Evolutionary conservation across 352 stramenopile species (phyloP).

Genomic region (Pythium apleroticum): DNA sequence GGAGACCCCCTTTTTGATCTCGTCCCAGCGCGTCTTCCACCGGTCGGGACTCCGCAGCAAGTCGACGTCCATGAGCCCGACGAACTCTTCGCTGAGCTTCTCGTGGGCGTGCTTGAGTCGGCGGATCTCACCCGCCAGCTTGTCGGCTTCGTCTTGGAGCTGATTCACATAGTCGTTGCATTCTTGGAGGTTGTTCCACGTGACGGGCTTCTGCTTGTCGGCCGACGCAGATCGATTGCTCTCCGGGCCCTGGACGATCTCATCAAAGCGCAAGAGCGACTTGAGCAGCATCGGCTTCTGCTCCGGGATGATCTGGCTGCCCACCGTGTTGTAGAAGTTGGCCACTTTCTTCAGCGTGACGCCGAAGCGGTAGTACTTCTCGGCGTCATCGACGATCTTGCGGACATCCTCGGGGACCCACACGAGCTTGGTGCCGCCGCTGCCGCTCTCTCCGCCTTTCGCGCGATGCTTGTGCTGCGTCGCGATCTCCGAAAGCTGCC

Average conservation of each 20-base stretch:
- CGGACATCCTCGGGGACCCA: constrained; percentile 72
- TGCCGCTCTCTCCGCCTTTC: neutral
- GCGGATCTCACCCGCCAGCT: constrained; percentile 89
- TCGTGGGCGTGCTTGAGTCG: constrained; percentile 89
- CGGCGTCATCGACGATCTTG: constrained; percentile 80
- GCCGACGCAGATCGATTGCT: constrained; percentile 34
- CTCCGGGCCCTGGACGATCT: constrained; percentile 68
- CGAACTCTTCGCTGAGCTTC: constrained; percentile 74
- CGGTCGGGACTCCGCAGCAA: constrained; percentile 78
- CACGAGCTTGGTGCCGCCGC: constrained; percentile 33
- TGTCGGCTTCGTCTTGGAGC: constrained; percentile 88
- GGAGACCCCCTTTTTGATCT: constrained; percentile 77
- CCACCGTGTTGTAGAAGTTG: constrained; percentile 97
- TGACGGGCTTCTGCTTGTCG: constrained; percentile 70
- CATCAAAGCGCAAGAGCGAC: constrained; percentile 91
- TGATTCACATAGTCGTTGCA: constrained; percentile 93
- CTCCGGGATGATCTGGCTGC: constrained; percentile 92
- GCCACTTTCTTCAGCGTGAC: constrained; percentile 95
- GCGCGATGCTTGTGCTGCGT: constrained; percentile 39
- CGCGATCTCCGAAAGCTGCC: constrained; percentile 91
- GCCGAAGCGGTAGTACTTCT: constrained; percentile 94
- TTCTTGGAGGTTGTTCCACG: constrained; percentile 90
- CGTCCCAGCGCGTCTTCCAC: constrained; percentile 89
- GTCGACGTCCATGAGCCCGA: constrained; percentile 89
- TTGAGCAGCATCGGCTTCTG: constrained; percentile 95